phyloP scores from a whole-genome alignment of 768 basidiomycete genomes.

The Strobilomyces echinocephalus region DNA sequence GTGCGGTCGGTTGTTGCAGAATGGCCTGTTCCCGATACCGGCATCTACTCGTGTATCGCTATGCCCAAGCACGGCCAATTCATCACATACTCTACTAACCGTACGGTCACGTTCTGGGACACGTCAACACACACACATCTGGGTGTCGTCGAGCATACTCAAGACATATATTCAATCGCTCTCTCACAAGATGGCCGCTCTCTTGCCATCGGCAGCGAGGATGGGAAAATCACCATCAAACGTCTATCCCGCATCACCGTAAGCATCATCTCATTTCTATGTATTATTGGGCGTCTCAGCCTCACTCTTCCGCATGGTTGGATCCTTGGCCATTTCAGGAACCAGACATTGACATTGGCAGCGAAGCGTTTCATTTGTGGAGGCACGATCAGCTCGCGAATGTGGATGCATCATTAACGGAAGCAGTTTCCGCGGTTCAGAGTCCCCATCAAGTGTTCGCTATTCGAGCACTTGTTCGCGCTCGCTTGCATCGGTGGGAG shows the following conservation, averaged over 20 bases:
- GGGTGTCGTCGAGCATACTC: background rate
- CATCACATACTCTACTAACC: background rate
- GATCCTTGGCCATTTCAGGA: background rate
- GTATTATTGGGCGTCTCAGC: background rate
- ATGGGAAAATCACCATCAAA: background rate
- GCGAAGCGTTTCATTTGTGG: background rate
- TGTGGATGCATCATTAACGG: background rate
- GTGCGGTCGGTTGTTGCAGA: background rate
- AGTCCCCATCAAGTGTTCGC: background rate
- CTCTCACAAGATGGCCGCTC: background rate
- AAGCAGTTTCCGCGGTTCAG: background rate
- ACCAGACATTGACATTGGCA: background rate
- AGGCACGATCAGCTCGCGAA: background rate
- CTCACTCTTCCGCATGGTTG: background rate
- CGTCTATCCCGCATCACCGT: background rate
- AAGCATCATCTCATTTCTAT: background rate
- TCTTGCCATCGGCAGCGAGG: background rate
- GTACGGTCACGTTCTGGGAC: background rate
- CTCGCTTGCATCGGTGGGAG: background rate
- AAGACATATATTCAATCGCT: background rate
- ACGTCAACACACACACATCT: background rate
- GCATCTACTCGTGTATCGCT: background rate
- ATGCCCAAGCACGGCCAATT: background rate
- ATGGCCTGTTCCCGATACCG: background rate
- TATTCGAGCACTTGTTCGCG: background rate